These are phyloP conservation scores for Hygrophoropsis aurantiaca DNA, from an alignment of 768 basidiomycete genomes.

Conservation along the genomic window DNA sequence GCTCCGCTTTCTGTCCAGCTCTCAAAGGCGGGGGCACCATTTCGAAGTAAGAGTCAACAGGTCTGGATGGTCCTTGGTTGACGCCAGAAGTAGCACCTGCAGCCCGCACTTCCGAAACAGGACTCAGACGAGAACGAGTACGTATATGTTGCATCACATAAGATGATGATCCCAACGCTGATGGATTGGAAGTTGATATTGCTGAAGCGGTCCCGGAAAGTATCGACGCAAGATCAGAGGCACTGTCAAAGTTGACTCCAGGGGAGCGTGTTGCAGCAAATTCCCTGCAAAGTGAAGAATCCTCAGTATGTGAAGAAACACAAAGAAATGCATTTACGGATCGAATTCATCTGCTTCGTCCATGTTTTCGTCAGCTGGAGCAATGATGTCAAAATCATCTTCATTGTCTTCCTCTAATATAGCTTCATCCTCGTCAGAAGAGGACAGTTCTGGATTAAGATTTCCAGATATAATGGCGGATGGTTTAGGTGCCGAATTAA, in stretches of 20 bases:
- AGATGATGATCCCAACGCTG: slow-evolving; percentile 49
- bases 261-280: slow-evolving; percentile 61
- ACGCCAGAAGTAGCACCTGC: slow-evolving; percentile 23
- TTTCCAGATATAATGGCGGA: slow-evolving; percentile 30
- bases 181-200: slow-evolving; percentile 56
- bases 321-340: slow-evolving; percentile 49
- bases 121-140: slow-evolving; percentile 53
- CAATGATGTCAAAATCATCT: slow-evolving; percentile 51
- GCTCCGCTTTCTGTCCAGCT: slow-evolving; percentile 16
- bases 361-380: slow-evolving; percentile 47
- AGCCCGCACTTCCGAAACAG: slow-evolving; percentile 55
- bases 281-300: slow-evolving; percentile 43
- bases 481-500: slow-evolving; percentile 23
- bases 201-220: slow-evolving; percentile 51
- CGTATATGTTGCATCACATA: slow-evolving; percentile 35
- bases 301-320: neutral
- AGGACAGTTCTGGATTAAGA: slow-evolving; percentile 47
- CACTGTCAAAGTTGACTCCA: slow-evolving; percentile 54
- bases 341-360: slow-evolving; percentile 78
- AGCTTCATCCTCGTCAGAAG: slow-evolving; percentile 54
- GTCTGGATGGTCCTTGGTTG: slow-evolving; percentile 7
- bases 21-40: slow-evolving; percentile 47
- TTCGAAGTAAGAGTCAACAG: slow-evolving; percentile 49
- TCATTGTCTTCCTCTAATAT: slow-evolving; percentile 51
- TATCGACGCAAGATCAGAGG: slow-evolving; percentile 62